These are phyloP conservation scores for Alternaria atra DNA, from an alignment of 2,329 filamentous ascomycete species.

Conservation along the genomic window DNA sequence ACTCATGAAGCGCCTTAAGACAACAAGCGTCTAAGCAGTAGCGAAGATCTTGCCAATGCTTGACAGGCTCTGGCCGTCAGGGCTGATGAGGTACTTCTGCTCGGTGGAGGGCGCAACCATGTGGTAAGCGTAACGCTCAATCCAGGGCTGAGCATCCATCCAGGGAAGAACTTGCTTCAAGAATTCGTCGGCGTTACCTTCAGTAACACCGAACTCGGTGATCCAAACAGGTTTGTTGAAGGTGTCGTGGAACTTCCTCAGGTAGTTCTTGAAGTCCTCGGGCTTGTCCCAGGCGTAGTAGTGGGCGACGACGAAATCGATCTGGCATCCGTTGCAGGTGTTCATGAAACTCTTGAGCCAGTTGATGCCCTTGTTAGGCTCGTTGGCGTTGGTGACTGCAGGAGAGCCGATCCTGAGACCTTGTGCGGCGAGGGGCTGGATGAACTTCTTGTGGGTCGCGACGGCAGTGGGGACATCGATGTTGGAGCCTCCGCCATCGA, in stretches of 20 bases:
- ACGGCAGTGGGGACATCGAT: conserved; percentile 35
- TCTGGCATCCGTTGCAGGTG: conserved; percentile 38
- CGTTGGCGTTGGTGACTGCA: conserved; percentile 46
- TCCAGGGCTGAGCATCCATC: conserved; percentile 44
- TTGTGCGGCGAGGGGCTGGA: conserved; percentile 37
- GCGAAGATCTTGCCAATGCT: conserved; percentile 30
- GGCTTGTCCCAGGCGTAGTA: conserved; percentile 48
- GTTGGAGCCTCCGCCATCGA: conserved; percentile 41
- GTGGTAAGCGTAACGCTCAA: conserved; percentile 48
- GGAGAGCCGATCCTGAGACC: conserved; percentile 47
- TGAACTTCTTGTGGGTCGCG: conserved; percentile 33
- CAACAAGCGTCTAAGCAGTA: conserved; percentile 5
- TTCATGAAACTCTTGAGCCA: conserved; percentile 44
- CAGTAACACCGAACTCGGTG: conserved; percentile 47
- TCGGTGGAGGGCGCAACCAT: conserved; percentile 35
- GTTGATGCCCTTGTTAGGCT: conserved; percentile 36
- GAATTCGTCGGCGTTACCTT: conserved; percentile 38
- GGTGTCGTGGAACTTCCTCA: conserved; percentile 38
- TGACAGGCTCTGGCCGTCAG: conserved; percentile 31
- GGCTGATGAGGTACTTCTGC: conserved; percentile 28
- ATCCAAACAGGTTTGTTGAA: conserved; percentile 48
- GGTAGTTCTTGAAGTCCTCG: conserved; percentile 51
- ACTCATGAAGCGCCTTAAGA: conserved; percentile 10
- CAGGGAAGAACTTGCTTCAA: conserved; percentile 45
- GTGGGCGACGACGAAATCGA: conserved; percentile 50